Base-by-base conservation (phyloP, 352 stramenopile genomes). In the Saprolegnia diclina region DNA sequence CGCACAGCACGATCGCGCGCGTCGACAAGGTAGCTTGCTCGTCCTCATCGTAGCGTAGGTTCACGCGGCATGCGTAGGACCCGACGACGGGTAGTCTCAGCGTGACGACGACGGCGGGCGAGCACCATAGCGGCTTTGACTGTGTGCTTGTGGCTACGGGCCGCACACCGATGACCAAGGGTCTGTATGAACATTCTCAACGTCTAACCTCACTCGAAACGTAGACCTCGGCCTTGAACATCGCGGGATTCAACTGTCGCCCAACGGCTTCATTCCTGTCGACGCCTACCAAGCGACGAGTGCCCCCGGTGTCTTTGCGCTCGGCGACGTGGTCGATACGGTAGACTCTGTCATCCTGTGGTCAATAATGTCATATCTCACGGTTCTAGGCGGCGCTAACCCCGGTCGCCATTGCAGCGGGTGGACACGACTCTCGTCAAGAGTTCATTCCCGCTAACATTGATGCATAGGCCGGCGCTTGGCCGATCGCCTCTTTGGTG, bases 241-340 rank as follows among this genome's bases (percentile, higher is more conserved):
- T 6, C 83, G 81, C 0, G 84, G 82, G 44, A 76, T 97, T 5
- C 65, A 81, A 37, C 83, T 79, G 0, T 74, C 93, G 44, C 56
- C 76, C 19, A 72, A 79, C 29, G 83, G 83, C 19, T 91, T 92
- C 64, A 92, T 98, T 68, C 52, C 72, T 48, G 85, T 96, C 11
- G 90, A 97, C 72, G 88, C 96, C 22, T 94, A 89, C 64, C 83
- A 97, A 75, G 85, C 95, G 64, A 99, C 96, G 4, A 89, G 84
- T 38, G 83, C 81, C 18, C 71, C 76, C 14, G 84, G 85, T 57
- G 81, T 97, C 32, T 90, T 86, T 73, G 91, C 89, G 0, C 73
- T 97, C 18, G 89, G 87, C 21, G 77, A 91, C 67, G 91, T 83
- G 26, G 73, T 70, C 24, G 77, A 83, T 48, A 81, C 78, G 21